Evolutionary conservation across 192 early-diverging fungal species (phyloP).

Genomic region (Cetraspora pellucida): DNA sequence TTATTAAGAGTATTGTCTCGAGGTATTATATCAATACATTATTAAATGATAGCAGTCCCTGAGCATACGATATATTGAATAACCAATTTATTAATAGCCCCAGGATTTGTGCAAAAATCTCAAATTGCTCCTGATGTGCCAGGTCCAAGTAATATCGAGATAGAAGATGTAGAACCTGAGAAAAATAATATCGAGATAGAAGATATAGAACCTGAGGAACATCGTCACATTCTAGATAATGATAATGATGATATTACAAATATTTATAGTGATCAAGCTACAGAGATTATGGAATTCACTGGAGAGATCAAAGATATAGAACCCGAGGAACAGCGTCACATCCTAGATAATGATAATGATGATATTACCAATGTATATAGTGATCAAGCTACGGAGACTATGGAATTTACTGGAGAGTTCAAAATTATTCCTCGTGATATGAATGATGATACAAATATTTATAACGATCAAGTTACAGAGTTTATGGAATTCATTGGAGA

Average conservation of each 20-base stretch:
- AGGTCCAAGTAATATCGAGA: too few relatives aligned
- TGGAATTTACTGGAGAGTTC: background rate
- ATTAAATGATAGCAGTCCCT: background rate
- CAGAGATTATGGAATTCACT: background rate
- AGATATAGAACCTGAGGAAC: too few relatives aligned
- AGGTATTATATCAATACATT: background rate
- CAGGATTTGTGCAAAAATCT: slow-evolving; percentile 7
- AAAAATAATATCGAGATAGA: too few relatives aligned
- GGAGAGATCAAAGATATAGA: too few relatives aligned
- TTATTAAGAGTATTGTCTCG: slow-evolving; percentile 22
- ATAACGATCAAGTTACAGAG: background rate
- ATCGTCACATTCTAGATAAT: background rate
- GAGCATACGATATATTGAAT: background rate
- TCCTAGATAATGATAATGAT: background rate
- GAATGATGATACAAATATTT: background rate
- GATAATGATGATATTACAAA: background rate
- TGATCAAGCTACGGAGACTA: background rate
- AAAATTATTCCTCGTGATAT: background rate
- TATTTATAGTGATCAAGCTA: background rate
- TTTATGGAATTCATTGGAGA: background rate
- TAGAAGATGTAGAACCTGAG: too few relatives aligned
- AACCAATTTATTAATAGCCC: background rate
- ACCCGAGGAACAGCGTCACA: too few relatives aligned
- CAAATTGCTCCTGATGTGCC: background rate
- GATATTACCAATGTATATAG: background rate